Base-by-base conservation (phyloP, 1,284 basidiomycete species). In the Volvariella surrecta region DNA sequence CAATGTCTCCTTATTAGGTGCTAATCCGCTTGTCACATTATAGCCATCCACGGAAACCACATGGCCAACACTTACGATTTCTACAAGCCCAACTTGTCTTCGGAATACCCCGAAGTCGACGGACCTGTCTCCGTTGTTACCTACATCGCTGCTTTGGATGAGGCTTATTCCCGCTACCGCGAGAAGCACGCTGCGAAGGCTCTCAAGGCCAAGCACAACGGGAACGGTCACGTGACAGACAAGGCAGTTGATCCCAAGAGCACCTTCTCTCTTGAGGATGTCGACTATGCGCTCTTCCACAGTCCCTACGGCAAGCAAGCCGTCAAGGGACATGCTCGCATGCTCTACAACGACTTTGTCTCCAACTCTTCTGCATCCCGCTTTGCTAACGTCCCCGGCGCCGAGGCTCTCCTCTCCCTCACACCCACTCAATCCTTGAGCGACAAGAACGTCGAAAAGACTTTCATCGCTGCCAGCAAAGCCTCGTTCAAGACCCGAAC, bases 31-130 rank as follows among this genome's bases (percentile, higher is more conserved):
- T 28, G 11, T 28, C 24, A 28, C 46, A 48, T 54, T 17, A n/a
- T 60, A 96, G 92, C 95, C 53, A 79, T 93, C 51, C 96, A 98
- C 68, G 95, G 95, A 39, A 92, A 86, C 43, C 90, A 96, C 74
- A 98, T 99, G 87, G 84, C 86, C 55, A 96, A 99, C 73, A 89
- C 86, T 1, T 98, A 95, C 70, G 93, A 97, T 70, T 96, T 96
- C 64, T 96, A 94, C 82, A 97, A 97, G 73, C 93, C 93, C 45
- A 86, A 90, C 50, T 79, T 96, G 18, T 80, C 82, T 46, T 91
- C 88, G 13, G 92, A 95, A 64, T 94, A 98, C 71, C 95, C 95
- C 50, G 88, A 90, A 57, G 96, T 99, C 44, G 95, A 99, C 62
- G 95, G 95, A 4, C 95, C 95, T 13, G 86, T 96, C 53, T 97